A percentile compares a stretch with the other conserved stretches of the same genome.
phyloP scores from a whole-genome alignment of 2,329 filamentous ascomycete species.

The Myriosclerotinia scirpicola region DNA sequence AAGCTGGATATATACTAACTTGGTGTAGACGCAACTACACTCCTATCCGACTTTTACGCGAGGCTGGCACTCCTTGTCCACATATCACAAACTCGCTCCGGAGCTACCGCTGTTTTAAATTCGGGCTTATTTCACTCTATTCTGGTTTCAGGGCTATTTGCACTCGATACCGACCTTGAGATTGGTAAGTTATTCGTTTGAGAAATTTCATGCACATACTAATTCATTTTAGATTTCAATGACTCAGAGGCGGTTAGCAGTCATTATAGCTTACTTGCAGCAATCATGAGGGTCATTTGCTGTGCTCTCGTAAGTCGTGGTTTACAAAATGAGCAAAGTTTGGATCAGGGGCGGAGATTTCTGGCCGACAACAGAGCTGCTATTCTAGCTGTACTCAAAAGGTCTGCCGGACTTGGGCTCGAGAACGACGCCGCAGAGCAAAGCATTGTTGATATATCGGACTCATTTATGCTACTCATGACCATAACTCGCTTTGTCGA shows the following conservation, averaged over 20 bases:
- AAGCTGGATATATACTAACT: slow-evolving; percentile 20
- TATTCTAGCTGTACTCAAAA: slow-evolving; percentile 87
- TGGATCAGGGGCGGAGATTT: slow-evolving; percentile 77
- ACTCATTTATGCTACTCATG: slow-evolving; percentile 82
- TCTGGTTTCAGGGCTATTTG: slow-evolving; percentile 80
- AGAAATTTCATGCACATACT: slow-evolving; percentile 24
- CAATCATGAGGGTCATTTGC: slow-evolving; percentile 77
- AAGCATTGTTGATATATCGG: slow-evolving; percentile 73
- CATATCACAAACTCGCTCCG: slow-evolving; percentile 78
- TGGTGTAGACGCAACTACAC: slow-evolving; percentile 42
- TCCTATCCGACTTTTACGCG: slow-evolving; percentile 57
- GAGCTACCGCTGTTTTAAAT: slow-evolving; percentile 83
- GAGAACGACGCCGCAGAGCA: slow-evolving; percentile 51
- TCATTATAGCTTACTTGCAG: slow-evolving; percentile 74
- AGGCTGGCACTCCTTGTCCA: slow-evolving; percentile 80
- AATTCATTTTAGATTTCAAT: slow-evolving; percentile 35
- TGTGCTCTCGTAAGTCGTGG: slow-evolving; percentile 80
- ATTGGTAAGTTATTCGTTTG: slow-evolving; percentile 51
- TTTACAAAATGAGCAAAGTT: slow-evolving; percentile 69
- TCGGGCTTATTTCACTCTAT: slow-evolving; percentile 83
- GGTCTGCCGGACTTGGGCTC: slow-evolving; percentile 74
- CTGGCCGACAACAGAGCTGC: slow-evolving; percentile 78
- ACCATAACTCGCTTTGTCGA: slow-evolving; percentile 81
- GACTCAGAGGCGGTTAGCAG: slow-evolving; percentile 36
- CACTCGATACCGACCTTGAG: slow-evolving; percentile 88